Evolutionary conservation across 192 early-diverging fungal genomes (phyloP).

Genomic region (Coemansia sp.): DNA sequence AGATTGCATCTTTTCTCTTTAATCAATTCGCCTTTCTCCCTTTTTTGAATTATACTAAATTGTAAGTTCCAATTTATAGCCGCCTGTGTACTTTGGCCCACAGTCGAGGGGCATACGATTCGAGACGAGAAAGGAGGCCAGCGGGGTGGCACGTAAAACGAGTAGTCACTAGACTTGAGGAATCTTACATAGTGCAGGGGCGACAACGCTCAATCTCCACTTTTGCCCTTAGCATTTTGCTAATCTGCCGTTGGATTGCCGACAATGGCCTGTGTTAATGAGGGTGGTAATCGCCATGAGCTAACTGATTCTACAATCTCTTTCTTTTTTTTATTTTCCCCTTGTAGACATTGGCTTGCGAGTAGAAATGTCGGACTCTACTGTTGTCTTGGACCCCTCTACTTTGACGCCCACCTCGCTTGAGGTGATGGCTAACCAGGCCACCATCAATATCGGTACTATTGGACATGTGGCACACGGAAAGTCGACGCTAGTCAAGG

Average conservation of each 20-base stretch:
- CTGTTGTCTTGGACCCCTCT: conserved; percentile 31
- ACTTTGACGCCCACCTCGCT: conserved; percentile 58
- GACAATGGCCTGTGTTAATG: not conserved
- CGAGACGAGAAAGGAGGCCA: not conserved
- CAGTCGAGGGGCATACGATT: not conserved
- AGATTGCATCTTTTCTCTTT: not conserved
- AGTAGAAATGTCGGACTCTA: conserved; percentile 28
- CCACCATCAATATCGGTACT: conserved; percentile 99
- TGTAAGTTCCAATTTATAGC: not conserved
- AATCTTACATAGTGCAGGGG: not conserved
- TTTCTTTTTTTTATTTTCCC: not conserved
- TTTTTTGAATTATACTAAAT: not conserved
- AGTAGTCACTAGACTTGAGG: not conserved
- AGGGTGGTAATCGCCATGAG: not conserved
- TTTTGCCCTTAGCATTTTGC: not conserved
- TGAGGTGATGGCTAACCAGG: conserved; percentile 97
- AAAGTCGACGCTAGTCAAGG: conserved; percentile 99
- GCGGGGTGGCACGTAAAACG: not conserved
- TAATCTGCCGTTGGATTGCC: not conserved
- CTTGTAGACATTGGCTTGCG: conserved; percentile 8
- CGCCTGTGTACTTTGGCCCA: not conserved
- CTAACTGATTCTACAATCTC: conserved; percentile 2
- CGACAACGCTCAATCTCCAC: not conserved
- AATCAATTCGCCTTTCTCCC: not conserved
- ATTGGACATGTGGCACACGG: conserved; percentile 99